Base-by-base conservation (phyloP, 192 early-diverging fungal genomes). In the Lunasporangiospora selenospora region DNA sequence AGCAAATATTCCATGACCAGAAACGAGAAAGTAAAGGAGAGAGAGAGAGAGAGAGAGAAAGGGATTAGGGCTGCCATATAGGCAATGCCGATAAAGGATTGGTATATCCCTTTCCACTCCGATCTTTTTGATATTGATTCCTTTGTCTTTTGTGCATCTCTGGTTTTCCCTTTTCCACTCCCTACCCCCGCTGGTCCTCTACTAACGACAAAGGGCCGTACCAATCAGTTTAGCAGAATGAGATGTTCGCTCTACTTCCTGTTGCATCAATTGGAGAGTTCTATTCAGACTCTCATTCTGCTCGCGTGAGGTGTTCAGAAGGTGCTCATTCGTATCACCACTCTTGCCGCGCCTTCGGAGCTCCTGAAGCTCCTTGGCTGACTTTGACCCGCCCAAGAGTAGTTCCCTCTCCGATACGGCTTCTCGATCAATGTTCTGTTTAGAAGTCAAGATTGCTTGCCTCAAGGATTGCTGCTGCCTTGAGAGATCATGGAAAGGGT, bases 161-260 rank as follows among this genome's bases (percentile, higher is more conserved):
- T n/a, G n/a, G n/a, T n/a, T n/a, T n/a, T n/a, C n/a, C n/a, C n/a
- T n/a, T n/a, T n/a, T n/a, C n/a, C n/a, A n/a, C n/a, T n/a, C n/a
- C n/a, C n/a, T n/a, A n/a, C n/a, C n/a, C n/a, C n/a, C n/a, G n/a
- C n/a, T n/a, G n/a, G n/a, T n/a, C n/a, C n/a, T n/a, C n/a, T n/a
- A n/a, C n/a, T n/a, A n/a, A n/a, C n/a, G n/a, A n/a, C n/a, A n/a
- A n/a, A n/a, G n/a, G n/a, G n/a, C 29, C 57, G 51, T 67, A 88
- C 88, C 85, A 18, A 89, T 64, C 10, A 83, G 42, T 48, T 75
- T 83, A 16, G 81, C 77, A 9, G 82, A 82, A 41, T 82, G 76
- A 7, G 79, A 51, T 39, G 85, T 89, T 37, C 82, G 81, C 75
- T 85, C 87, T 6, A 90, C 60, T 52, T 90, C 89, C 64, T 85